These are phyloP conservation scores for Eucalyptus sideroxylon DNA, from an alignment of 345 rosid species.

Conservation along the genomic window DNA sequence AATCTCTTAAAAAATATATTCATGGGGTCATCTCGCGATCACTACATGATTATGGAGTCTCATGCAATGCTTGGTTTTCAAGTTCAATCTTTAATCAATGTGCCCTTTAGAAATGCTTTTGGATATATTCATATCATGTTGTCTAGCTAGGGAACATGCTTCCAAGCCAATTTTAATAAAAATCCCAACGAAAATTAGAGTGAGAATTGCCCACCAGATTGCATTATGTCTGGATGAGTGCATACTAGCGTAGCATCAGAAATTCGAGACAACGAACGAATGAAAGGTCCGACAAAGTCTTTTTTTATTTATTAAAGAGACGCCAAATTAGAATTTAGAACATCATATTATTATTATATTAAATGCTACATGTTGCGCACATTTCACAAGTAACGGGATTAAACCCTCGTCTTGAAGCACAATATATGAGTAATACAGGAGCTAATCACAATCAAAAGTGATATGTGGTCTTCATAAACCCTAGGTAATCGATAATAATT, in stretches of 20 bases:
- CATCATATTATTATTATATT: neutral
- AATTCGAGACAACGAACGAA: neutral
- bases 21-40: neutral
- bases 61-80: neutral
- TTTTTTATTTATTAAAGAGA: neutral
- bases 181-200: neutral
- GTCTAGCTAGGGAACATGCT: neutral
- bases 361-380: neutral
- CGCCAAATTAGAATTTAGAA: neutral
- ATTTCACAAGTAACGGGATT: neutral
- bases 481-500: neutral
- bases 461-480: neutral
- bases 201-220: neutral
- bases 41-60: neutral
- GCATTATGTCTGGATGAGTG: neutral
- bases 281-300: neutral
- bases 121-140: neutral
- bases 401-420: neutral
- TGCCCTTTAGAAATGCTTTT: neutral
- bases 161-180: neutral
- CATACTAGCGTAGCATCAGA: neutral
- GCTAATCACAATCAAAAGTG: neutral
- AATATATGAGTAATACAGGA: neutral
- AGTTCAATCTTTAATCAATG: neutral
- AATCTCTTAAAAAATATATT: neutral